Conservation (phyloP, 2,329 filamentous ascomycete species). For the Parastagonospora nodorum region DNA sequence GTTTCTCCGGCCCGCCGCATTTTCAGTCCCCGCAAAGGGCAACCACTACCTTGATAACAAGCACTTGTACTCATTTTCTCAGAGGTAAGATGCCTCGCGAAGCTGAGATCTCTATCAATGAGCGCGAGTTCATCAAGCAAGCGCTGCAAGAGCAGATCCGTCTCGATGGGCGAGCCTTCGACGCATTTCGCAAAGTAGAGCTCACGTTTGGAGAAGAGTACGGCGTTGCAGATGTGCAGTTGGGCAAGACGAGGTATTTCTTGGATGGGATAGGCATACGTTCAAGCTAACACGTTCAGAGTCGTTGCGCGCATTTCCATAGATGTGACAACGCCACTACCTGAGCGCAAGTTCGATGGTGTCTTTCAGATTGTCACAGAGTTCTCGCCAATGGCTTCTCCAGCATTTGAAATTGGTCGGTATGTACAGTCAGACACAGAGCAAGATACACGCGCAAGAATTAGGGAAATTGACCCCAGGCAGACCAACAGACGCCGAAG, state of each 20-base stretch:
- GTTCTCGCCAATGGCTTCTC: conserved; percentile 88
- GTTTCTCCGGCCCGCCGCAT: conserved; percentile 34
- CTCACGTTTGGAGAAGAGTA: conserved; percentile 88
- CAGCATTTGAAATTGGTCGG: conserved; percentile 84
- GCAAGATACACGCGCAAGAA: background rate
- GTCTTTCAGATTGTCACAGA: conserved; percentile 92
- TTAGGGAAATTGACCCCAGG: conserved; percentile 18
- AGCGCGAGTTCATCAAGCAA: conserved; percentile 82
- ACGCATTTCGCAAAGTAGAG: conserved; percentile 77
- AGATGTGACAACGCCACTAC: conserved; percentile 82
- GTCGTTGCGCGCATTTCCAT: conserved; percentile 84
- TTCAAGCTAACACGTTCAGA: conserved; percentile 46
- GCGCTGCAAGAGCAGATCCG: conserved; percentile 81
- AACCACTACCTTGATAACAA: conserved; percentile 10
- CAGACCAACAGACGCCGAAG: conserved; percentile 80
- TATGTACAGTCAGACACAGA: conserved; percentile 41
- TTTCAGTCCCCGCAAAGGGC: conserved; percentile 16
- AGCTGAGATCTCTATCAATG: conserved; percentile 85
- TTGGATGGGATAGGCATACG: background rate
- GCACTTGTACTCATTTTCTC: conserved; percentile 1
- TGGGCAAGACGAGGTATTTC: conserved; percentile 85
- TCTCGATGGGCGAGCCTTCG: conserved; percentile 80
- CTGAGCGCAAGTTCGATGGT: conserved; percentile 92
- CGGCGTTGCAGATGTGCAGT: conserved; percentile 82
- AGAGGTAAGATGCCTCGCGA: conserved; percentile 79